A percentile compares a stretch with the other conserved stretches of the same genome.
Conservation (phyloP, 2,329 filamentous ascomycete genomes). For the Parascedosporium putredinis region DNA sequence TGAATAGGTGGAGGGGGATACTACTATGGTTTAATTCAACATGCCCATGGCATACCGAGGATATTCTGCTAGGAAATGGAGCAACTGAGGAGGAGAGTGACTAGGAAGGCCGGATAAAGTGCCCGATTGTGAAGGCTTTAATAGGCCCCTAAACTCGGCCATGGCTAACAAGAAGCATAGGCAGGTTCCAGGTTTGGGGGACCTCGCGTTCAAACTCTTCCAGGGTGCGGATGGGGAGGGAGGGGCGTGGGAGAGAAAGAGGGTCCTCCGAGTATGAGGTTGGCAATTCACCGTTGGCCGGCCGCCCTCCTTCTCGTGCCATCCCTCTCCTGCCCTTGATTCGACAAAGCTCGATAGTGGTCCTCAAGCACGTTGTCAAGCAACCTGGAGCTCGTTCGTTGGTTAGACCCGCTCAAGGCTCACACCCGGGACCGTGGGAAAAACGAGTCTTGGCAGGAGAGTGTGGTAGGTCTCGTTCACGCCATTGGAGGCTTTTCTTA, state of each 20-base stretch:
- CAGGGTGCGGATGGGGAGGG: too few relatives aligned
- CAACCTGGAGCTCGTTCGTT: background rate
- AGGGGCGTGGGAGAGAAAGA: too few relatives aligned
- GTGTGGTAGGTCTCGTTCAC: background rate
- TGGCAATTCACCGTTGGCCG: too few relatives aligned
- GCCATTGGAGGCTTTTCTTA: slow-evolving; percentile 1
- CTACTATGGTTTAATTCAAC: background rate
- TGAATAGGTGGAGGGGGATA: background rate
- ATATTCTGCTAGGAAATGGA: background rate
- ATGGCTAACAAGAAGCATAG: too few relatives aligned
- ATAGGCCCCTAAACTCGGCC: too few relatives aligned
- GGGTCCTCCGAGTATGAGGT: too few relatives aligned
- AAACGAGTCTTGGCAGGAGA: background rate
- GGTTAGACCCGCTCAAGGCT: background rate
- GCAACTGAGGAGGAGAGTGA: background rate
- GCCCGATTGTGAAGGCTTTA: background rate
- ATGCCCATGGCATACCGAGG: background rate
- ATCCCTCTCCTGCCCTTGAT: too few relatives aligned
- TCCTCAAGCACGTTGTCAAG: background rate
- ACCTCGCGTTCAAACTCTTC: too few relatives aligned
- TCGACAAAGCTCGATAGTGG: background rate
- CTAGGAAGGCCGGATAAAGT: background rate
- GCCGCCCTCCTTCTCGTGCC: too few relatives aligned
- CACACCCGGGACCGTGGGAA: background rate
- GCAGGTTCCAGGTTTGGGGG: background rate